Base-by-base conservation (phyloP, 305 asterid species). In the Fraxinus xanthoxyloides region DNA sequence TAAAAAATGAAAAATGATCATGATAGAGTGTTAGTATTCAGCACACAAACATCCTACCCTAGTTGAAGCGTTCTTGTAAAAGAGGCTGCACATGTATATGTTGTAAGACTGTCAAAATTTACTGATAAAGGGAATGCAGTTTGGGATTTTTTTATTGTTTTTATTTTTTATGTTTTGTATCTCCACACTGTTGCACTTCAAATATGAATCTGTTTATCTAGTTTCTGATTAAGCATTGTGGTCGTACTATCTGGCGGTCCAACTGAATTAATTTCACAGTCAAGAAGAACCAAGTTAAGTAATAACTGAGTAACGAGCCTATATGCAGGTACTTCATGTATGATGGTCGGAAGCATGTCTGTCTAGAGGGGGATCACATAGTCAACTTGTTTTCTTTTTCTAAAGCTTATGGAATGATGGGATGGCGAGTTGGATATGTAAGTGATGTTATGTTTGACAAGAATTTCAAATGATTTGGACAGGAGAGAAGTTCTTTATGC, bases 381-480 rank as follows among this genome's bases (percentile, higher is more conserved):
- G 94, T 94, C 87, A 94, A 97, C 81, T 85, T 97, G 75, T 97
- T 97, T 80, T 97, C 99, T 69, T 94, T 97, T 85, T 97, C 99
- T 28, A 97, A 97, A 86, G 99, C 99, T 72, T 93, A 97, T 72
- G 99, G 99, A 70, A 97, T 97, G 99, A 97, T 97, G 99, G 99
- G 99, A 77, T 97, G 99, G 99, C 94, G 99, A 87, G 98, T 97
- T 84, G 99, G 99, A 84, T 97, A 97, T 56, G 99, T 97, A 90
- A 91, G 99, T 90, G 75, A 73, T 70, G 35, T 82, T 28, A 73
- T 59, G 75, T 78, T n/a, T 19, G n/a, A 48, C 13, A 54, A 35
- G 75, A n/a, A 54, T 43, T n/a, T 54, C 40, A 2, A 35, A 24
- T 36, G 80, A 6, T 48, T n/a, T 40, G 48, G 77, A 46, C 35